Conservation (phyloP, 225 moss, liverwort and hornwort genomes). For the Sphagnum contortum region DNA sequence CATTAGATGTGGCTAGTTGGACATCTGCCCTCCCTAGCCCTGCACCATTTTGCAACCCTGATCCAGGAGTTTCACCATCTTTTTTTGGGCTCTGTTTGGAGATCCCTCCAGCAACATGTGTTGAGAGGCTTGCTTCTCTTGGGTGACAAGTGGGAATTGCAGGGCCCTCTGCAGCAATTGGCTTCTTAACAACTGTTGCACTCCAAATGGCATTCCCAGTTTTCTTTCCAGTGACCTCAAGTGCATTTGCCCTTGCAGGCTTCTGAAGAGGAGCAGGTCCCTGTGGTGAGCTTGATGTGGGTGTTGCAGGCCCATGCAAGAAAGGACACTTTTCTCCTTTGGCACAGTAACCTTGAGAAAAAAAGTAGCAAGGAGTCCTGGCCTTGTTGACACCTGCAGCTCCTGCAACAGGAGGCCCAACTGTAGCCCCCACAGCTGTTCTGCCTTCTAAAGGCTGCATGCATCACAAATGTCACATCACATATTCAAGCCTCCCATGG, state of each 20-base stretch:
- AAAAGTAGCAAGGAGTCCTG: slow-evolving; percentile 14
- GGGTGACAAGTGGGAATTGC: neutral
- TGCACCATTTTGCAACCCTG: slow-evolving; percentile 30
- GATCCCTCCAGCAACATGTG: slow-evolving; percentile 7
- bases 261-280: slow-evolving; percentile 8
- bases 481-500: neutral
- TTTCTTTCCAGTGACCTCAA: slow-evolving; percentile 17
- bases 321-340: slow-evolving; percentile 14
- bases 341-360: slow-evolving; percentile 15
- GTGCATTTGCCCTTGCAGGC: slow-evolving; percentile 6
- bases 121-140: slow-evolving; percentile 16
- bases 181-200: slow-evolving; percentile 14
- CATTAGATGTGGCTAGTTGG: slow-evolving; percentile 10
- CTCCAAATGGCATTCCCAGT: slow-evolving; percentile 13
- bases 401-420: slow-evolving; percentile 1
- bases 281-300: slow-evolving; percentile 6
- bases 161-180: slow-evolving; percentile 4
- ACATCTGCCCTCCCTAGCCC: slow-evolving; percentile 39
- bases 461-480: neutral
- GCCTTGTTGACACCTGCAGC: slow-evolving; percentile 6
- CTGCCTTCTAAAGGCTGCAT: slow-evolving; percentile 54
- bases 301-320: slow-evolving; percentile 14
- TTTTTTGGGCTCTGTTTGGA: slow-evolving; percentile 16
- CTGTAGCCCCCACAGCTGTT: slow-evolving; percentile 7
- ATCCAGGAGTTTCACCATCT: slow-evolving; percentile 21